phyloP scores from a whole-genome alignment of 176 grass and related monocot genomes.

The Ananas comosus region DNA sequence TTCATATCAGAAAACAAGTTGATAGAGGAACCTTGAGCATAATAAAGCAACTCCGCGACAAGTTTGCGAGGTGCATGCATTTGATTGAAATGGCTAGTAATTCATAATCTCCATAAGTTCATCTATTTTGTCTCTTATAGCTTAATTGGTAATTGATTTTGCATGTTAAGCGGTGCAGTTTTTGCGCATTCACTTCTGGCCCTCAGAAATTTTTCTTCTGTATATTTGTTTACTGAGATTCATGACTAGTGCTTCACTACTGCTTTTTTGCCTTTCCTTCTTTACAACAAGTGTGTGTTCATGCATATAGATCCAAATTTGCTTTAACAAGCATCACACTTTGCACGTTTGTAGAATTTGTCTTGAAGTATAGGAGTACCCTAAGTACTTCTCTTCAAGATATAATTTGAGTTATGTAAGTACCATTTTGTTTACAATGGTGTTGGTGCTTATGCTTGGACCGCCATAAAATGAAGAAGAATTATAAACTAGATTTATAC shows the following conservation, averaged over 20 bases:
- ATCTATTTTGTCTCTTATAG: background rate
- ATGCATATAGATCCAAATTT: background rate
- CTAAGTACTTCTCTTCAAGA: too few relatives aligned
- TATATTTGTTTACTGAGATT: background rate
- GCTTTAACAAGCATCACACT: background rate
- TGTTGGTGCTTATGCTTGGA: too few relatives aligned
- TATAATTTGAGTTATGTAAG: too few relatives aligned
- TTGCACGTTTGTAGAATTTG: background rate
- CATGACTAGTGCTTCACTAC: background rate
- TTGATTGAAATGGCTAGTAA: too few relatives aligned
- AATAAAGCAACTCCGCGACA: background rate
- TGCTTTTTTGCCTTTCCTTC: background rate
- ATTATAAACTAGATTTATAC: too few relatives aligned
- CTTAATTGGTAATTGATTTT: background rate
- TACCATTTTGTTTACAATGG: too few relatives aligned
- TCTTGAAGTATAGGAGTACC: background rate
- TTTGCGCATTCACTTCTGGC: background rate
- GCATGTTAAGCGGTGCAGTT: background rate
- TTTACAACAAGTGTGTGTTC: background rate
- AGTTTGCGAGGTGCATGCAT: background rate
- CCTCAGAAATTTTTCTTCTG: background rate
- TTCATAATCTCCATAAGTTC: background rate
- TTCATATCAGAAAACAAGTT: background rate
- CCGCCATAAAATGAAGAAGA: too few relatives aligned
- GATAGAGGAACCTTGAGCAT: background rate